Evolutionary conservation across 129 eudicot genomes (phyloP), one percentile per base, ranked within the genome.

Genomic region (Scalesia atractyloides): DNA sequence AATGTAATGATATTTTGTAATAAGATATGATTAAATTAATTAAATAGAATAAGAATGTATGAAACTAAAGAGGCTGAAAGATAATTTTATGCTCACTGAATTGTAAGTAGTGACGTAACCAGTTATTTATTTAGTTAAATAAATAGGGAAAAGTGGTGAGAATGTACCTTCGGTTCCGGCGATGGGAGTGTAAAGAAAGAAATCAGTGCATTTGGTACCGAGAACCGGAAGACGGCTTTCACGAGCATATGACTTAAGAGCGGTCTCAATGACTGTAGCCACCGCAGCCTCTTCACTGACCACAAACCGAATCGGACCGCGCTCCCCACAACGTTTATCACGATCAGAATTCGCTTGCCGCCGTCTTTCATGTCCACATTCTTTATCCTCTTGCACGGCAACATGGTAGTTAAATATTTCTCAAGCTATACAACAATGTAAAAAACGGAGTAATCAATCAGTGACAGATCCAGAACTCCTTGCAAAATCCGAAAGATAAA

Each of bases 101-200:
- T 22, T 22, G 26, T 22, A 22, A 22, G 26, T 1, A 0, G 26
- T 22, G 26, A 22, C 26, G 26, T 2, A 24, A 24, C 30, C 30
- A 24, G 30, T 24, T 24, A 24, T 3, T 22, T 22, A 24, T 24
- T 24, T 0, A 24, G 30, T 24, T 24, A 24, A 24, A 24, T 24
- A 24, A 24, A 24, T 24, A 24, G 1, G 30, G 2, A 24, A 24
- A 24, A 24, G 2, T 24, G 30, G 30, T 39, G 1, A 39, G 44
- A 39, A 53, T 20, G 18, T 84, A 91, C 97, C 97, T 85, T 89
- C 95, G 19, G 84, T 79, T 15, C 86, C 89, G 17, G 77, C 70
- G 69, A 62, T 34, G 1, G 98, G 96, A 70, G 89, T 86, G 44
- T 92, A 89, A 16, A 92, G 90, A 47, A 89, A 71, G 76, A 92